Percentiles rank a stretch among this genome's conserved stretches.
Evolutionary conservation across 371 early-diverging fungal genomes (phyloP).

Genomic region (Rhizomucor pusillus): DNA sequence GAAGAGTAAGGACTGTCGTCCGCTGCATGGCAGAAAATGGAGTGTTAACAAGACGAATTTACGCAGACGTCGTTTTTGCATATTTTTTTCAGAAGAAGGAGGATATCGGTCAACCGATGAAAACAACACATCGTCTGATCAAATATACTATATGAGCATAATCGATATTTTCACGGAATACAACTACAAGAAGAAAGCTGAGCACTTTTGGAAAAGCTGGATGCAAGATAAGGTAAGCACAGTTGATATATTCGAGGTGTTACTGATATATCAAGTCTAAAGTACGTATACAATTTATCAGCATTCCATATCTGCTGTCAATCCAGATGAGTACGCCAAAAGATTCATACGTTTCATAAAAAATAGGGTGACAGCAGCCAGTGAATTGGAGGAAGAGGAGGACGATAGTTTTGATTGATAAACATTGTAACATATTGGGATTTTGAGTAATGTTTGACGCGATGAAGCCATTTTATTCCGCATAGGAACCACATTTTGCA

Average conservation of each 20-base stretch:
- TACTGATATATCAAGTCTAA: constrained; percentile 5
- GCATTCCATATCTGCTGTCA: constrained; percentile 82
- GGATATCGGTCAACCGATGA: constrained; percentile 83
- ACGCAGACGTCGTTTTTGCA: constrained; percentile 57
- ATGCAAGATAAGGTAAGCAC: constrained; percentile 64
- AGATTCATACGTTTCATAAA: constrained; percentile 87
- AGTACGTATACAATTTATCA: constrained; percentile 13
- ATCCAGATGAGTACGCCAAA: constrained; percentile 79
- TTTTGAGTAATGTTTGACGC: too few species aligned
- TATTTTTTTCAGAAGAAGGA: constrained; percentile 90
- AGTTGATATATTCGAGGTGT: neutral
- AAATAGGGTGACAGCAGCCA: neutral
- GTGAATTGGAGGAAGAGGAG: too few species aligned
- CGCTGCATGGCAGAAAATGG: neutral
- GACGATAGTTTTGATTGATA: neutral
- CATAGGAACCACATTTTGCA: too few species aligned
- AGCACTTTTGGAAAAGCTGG: constrained; percentile 83
- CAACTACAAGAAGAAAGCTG: constrained; percentile 78
- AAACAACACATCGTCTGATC: constrained; percentile 55
- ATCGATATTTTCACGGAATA: constrained; percentile 97
- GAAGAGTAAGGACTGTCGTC: constrained; percentile 35
- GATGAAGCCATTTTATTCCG: too few species aligned
- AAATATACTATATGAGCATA: constrained; percentile 90
- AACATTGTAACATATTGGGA: too few species aligned
- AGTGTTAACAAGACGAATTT: neutral